Evolutionary conservation across 2,329 filamentous ascomycete species (phyloP).

Genomic region (Cyphellophora europaea): DNA sequence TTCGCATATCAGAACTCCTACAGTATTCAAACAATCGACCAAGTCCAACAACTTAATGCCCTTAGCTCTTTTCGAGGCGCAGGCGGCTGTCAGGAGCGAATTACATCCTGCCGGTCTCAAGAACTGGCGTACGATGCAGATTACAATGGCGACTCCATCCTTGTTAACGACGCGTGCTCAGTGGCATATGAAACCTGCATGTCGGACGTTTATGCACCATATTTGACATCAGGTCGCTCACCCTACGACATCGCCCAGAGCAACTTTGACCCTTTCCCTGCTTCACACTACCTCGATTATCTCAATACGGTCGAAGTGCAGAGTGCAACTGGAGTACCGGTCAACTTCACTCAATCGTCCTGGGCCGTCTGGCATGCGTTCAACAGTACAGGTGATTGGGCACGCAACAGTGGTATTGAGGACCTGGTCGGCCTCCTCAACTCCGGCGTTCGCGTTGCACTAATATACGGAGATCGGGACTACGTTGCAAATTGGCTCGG

Average conservation of each 20-base stretch:
- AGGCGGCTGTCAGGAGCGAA: constrained; percentile 19
- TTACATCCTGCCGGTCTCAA: constrained; percentile 15
- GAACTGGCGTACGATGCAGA: constrained; percentile 15
- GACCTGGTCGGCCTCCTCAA: constrained; percentile 22
- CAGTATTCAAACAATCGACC: constrained; percentile 45
- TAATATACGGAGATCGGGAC: constrained; percentile 31
- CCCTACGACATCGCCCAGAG: constrained; percentile 53
- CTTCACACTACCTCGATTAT: constrained; percentile 46
- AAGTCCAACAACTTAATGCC: constrained; percentile 18
- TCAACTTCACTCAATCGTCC: constrained; percentile 30
- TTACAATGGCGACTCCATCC: constrained; percentile 14
- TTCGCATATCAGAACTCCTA: constrained; percentile 44
- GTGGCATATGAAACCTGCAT: constrained; percentile 23
- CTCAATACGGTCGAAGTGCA: constrained; percentile 48
- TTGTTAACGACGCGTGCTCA: constrained; percentile 20
- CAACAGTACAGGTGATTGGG: constrained; percentile 18
- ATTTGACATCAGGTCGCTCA: constrained; percentile 23
- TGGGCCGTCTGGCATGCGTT: constrained; percentile 23
- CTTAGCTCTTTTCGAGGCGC: constrained; percentile 16
- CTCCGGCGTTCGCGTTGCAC: constrained; percentile 32
- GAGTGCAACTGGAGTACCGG: constrained; percentile 44
- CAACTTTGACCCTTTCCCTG: constrained; percentile 48
- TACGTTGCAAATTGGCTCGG: constrained; percentile 33
- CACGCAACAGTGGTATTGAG: constrained; percentile 21
- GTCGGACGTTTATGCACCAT: constrained; percentile 28